Base-by-base conservation (phyloP, 2,329 filamentous ascomycete species). In the Tolypocladium ophioglossoides region DNA sequence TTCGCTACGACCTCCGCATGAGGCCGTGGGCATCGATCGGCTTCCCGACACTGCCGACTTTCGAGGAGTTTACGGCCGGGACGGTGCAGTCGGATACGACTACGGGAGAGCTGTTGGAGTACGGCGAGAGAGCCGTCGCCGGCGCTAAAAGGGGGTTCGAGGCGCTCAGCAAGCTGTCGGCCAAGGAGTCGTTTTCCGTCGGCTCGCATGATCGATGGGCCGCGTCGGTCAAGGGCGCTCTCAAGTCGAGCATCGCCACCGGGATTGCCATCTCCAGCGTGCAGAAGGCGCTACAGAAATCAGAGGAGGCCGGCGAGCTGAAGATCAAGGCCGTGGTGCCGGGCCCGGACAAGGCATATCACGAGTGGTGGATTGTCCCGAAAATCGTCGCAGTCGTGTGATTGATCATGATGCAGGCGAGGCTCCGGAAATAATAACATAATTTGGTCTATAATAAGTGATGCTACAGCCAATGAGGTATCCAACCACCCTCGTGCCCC, bases 1-100 rank as follows among this genome's bases (percentile, higher is more conserved):
- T 91, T 5, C 83, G 89, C 14, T 91, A 94, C 67, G 87, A 94
- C 60, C 72, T 95, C 11, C 86, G 91, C 55, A 94, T 95, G 89
- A 88, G 87, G 63, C 89, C 90, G 0, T 96, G 95, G 63, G 74
- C 85, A 1, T 67, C 74, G 9, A 79, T 95, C 54, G 78, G 80
- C 11, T 75, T 89, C 2, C 87, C 89, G 0, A 79, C 83, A 56
- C 74, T 89, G 14, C 83, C 87, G 0, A 72, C 79, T 0, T 86
- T 81, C 57, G 79, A 82, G 8, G 79, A 84, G 16, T 89, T 87
- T 57, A 61, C 67, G 10, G 59, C 61, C 6, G 72, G 74, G n/a
- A 70, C 71, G 7, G 60, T 58, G 22, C 74, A 78, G 61, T 62
- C 70, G 0, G 70, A 73, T 18, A 65, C 66, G 7, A 59, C 70